phyloP scores from a whole-genome alignment of 768 basidiomycete genomes.

The Podaxis sp. region DNA sequence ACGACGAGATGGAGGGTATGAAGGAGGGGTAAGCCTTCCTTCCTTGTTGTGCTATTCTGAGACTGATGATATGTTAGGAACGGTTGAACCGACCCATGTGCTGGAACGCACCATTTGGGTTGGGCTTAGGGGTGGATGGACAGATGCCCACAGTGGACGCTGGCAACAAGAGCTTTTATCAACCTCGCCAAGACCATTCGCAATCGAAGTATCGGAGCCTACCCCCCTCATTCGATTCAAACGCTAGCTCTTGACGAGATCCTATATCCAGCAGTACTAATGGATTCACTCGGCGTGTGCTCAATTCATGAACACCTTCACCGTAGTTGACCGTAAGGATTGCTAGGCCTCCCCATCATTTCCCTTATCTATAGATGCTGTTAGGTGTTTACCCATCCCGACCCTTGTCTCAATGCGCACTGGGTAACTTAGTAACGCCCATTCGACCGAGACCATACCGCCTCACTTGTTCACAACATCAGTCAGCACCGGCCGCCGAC shows the following conservation, averaged over 20 bases:
- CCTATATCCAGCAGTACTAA: background rate
- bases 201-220: background rate
- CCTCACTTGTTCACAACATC: no score
- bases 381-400: background rate
- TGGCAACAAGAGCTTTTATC: constrained; percentile 1
- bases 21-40: constrained; percentile 32
- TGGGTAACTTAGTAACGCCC: background rate
- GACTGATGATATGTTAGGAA: constrained; percentile 35
- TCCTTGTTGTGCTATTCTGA: background rate
- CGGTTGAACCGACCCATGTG: constrained; percentile 58
- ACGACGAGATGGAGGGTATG: constrained; percentile 41
- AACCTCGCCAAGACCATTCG: background rate
- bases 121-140: constrained; percentile 58
- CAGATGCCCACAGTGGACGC: constrained; percentile 41
- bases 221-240: background rate
- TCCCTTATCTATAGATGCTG: background rate
- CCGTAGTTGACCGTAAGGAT: no score
- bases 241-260: background rate
- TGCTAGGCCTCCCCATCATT: background rate
- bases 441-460: background rate
- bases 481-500: no score
- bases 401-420: background rate
- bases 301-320: background rate
- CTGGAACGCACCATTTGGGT: constrained; percentile 66
- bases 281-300: background rate